Evolutionary conservation across 345 rosid genomes (phyloP), one percentile per base, ranked within the genome.

Genomic region (Cardiospermum halicacabum): DNA sequence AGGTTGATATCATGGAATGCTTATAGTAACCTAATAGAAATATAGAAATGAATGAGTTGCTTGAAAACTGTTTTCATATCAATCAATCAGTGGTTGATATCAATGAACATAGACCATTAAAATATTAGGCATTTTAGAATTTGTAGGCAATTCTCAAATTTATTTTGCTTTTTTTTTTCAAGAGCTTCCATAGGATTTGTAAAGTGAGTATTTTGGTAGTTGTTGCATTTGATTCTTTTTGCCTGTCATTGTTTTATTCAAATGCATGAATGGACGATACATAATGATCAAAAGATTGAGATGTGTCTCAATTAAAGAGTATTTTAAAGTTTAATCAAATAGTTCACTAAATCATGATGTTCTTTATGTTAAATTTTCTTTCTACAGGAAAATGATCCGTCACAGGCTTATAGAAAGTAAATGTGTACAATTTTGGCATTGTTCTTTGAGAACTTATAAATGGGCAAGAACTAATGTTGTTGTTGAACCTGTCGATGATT

Each of bases 371-470:
- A n/a, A 6, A 27, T 53, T 53, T 4, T 53, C 19, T 27, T 15
- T 36, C 19, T 56, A 62, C 76, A 80, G 80, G 72, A 77, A 80
- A 68, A 77, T 80, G 80, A 80, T 76, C 47, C 81, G 74, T 61
- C 81, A 74, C 63, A 61, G 78, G 70, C 76, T 78, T 4, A 0
- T 81, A 80, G 67, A 80, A 74, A 64, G 84, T 77, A 37, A 81
- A 80, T 43, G 84, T 80, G 60, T 80, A 76, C 54, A 80, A 81
- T 64, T 80, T 80, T 21, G 84, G 84, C 21, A 80, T 76, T 11
- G 84, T 80, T 6, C 75, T 80, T 18, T 80, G 84, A 81, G 84
- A 80, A 48, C 84, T 80, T 3, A 36, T 80, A 18, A 80, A 74
- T 1, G 81, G 81, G 6, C n/a, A n/a, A n/a, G n/a, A n/a, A n/a